These are phyloP conservation scores for Debaryomyces nepalensis DNA, from an alignment of 1,139 yeast species.

Conservation along the genomic window DNA sequence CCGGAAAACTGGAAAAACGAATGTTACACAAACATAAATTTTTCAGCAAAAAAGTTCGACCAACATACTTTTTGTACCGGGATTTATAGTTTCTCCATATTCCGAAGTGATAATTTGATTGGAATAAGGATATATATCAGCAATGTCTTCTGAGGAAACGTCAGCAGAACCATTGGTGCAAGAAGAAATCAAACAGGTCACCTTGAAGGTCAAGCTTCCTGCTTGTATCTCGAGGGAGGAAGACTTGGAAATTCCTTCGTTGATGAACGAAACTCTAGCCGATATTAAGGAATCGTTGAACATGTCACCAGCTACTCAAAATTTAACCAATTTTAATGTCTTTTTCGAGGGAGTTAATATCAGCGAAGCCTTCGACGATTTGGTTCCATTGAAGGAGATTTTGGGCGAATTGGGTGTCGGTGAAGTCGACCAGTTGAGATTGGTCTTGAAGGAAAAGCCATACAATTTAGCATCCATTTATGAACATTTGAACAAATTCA, in stretches of 20 bases:
- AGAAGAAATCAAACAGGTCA: slow-evolving; percentile 27
- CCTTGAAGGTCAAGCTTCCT: slow-evolving; percentile 40
- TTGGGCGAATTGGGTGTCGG: slow-evolving; percentile 28
- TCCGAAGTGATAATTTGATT: slow-evolving; percentile 2
- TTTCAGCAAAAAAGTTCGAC: slow-evolving; percentile 7
- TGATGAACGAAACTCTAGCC: slow-evolving; percentile 51
- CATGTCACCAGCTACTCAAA: slow-evolving; percentile 57
- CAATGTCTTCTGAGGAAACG: slow-evolving; percentile 20
- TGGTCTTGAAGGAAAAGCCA: slow-evolving; percentile 37
- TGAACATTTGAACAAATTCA: slow-evolving; percentile 46
- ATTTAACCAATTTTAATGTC: slow-evolving; percentile 64
- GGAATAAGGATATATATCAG: slow-evolving; percentile 2
- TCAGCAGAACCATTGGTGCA: slow-evolving; percentile 17
- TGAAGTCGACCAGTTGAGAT: slow-evolving; percentile 24
- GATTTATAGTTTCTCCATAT: slow-evolving; percentile 2
- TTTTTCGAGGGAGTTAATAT: slow-evolving; percentile 41
- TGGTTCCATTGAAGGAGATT: slow-evolving; percentile 37
- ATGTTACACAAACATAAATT: slow-evolving; percentile 9
- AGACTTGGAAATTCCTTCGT: slow-evolving; percentile 38
- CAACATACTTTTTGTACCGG: slow-evolving; percentile 3
- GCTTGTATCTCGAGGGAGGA: slow-evolving; percentile 28
- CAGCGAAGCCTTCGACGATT: slow-evolving; percentile 37
- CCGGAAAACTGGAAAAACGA: background rate
- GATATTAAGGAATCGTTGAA: slow-evolving; percentile 65
- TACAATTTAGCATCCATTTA: slow-evolving; percentile 45